A percentile compares a stretch with the other conserved stretches of the same genome.
phyloP scores from a whole-genome alignment of 805 yeast species.

The Kuraishia cidri region DNA sequence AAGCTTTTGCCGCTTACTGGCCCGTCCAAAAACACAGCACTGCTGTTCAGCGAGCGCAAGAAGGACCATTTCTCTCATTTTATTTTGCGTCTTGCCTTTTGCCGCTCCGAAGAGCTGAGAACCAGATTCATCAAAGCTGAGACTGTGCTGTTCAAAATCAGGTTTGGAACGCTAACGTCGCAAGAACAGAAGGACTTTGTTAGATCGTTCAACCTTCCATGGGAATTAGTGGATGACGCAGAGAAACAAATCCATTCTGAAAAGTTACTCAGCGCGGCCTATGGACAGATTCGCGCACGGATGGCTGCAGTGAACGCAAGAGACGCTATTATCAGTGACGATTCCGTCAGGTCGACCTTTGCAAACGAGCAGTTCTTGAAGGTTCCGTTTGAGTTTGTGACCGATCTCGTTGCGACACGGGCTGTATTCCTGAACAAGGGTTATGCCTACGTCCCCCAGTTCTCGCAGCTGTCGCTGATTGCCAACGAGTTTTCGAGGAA shows the following conservation, averaged over 20 bases:
- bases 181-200: conserved; percentile 68
- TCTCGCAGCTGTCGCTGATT: conserved; percentile 65
- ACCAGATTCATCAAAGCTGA: conserved; percentile 75
- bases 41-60: conserved; percentile 48
- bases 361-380: conserved; percentile 64
- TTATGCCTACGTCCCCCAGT: conserved; percentile 75
- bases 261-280: conserved; percentile 47
- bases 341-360: conserved; percentile 41
- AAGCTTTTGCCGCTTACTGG: conserved; percentile 57
- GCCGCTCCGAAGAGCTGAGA: conserved; percentile 78
- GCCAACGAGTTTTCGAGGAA: conserved; percentile 55
- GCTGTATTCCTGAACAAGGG: conserved; percentile 63
- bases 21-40: conserved; percentile 27
- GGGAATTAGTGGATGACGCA: conserved; percentile 56
- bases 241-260: conserved; percentile 47
- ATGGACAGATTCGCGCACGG: conserved; percentile 27
- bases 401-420: conserved; percentile 68
- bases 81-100: conserved; percentile 81
- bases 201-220: conserved; percentile 52
- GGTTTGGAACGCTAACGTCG: conserved; percentile 57
- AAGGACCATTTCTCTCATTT: conserved; percentile 93
- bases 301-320: conserved; percentile 23
- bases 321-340: conserved; percentile 31
- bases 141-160: conserved; percentile 58
- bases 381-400: conserved; percentile 80